Evolutionary conservation across 2,329 filamentous ascomycete genomes (phyloP).

Genomic region (Dactylonectria macrodidyma): DNA sequence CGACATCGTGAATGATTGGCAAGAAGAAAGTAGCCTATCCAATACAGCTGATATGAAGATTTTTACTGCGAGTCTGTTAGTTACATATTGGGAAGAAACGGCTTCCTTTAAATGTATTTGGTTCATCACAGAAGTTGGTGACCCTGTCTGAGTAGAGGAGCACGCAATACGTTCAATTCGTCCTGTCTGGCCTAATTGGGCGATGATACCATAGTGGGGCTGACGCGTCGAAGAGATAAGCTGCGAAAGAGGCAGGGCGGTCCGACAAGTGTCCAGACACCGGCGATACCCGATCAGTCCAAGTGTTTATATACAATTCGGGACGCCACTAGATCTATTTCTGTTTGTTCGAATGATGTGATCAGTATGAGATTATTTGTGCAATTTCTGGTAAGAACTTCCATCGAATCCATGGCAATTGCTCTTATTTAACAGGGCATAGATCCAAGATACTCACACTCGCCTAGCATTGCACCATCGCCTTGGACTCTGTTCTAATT

Average conservation of each 20-base stretch:
- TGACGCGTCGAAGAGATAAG: neutral
- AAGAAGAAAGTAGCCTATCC: neutral
- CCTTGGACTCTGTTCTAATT: neutral
- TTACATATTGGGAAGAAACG: neutral
- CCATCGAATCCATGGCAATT: too few relatives aligned
- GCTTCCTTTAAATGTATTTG: neutral
- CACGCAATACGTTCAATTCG: neutral
- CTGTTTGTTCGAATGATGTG: neutral
- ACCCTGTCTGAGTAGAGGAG: neutral
- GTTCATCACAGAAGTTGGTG: neutral
- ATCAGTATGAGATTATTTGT: neutral
- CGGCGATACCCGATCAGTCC: neutral
- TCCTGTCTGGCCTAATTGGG: neutral
- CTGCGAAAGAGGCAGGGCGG: neutral
- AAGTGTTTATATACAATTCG: neutral
- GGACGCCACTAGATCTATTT: neutral
- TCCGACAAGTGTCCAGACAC: neutral
- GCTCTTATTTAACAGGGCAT: too few relatives aligned
- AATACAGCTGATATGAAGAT: neutral
- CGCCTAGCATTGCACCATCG: neutral
- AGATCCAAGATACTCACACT: neutral
- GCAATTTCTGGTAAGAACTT: too few relatives aligned
- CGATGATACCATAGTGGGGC: constrained; percentile 1
- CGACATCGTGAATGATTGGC: neutral
- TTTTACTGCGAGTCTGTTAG: neutral